Percentiles rank a stretch among this genome's conserved stretches.
Conservation (phyloP, 1,284 basidiomycete species). For the Papiliotrema nemorosa region DNA sequence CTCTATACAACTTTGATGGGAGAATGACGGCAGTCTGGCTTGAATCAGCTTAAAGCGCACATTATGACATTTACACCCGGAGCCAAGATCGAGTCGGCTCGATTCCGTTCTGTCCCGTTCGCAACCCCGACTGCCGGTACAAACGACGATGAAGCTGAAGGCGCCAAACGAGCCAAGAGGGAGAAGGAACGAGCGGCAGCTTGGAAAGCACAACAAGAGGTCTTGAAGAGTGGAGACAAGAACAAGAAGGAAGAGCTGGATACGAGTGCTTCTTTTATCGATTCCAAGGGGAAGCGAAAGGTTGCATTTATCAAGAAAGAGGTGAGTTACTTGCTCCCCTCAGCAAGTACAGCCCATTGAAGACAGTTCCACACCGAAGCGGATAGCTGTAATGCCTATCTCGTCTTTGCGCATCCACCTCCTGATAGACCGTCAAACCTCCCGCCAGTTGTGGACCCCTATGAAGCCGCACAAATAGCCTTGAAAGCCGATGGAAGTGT, state of each 20-base stretch:
- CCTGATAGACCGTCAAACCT: constrained; percentile 56
- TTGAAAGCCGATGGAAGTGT: constrained; percentile 64
- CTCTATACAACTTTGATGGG: constrained; percentile 17
- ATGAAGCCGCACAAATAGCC: constrained; percentile 66
- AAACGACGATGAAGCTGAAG: constrained; percentile 39
- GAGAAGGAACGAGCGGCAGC: constrained; percentile 55
- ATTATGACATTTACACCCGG: constrained; percentile 64
- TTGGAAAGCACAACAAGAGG: constrained; percentile 57
- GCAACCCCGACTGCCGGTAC: constrained; percentile 60
- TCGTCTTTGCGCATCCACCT: constrained; percentile 73
- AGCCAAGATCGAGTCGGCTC: constrained; percentile 80
- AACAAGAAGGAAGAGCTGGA: constrained; percentile 44
- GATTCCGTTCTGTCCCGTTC: constrained; percentile 86
- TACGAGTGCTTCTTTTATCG: constrained; percentile 58
- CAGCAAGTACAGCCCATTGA: neutral
- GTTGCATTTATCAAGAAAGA: constrained; percentile 92
- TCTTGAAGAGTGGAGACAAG: constrained; percentile 45
- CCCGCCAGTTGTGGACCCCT: constrained; percentile 66
- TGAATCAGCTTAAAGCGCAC: constrained; percentile 68
- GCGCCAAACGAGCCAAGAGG: constrained; percentile 41
- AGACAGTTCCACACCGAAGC: constrained; percentile 62
- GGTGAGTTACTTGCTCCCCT: constrained; percentile 26
- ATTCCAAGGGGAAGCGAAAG: constrained; percentile 82
- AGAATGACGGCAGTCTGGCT: constrained; percentile 46
- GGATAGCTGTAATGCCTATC: constrained; percentile 73